Conservation (phyloP, 2,329 filamentous ascomycete genomes). For the Fusarium solani-melongenae region DNA sequence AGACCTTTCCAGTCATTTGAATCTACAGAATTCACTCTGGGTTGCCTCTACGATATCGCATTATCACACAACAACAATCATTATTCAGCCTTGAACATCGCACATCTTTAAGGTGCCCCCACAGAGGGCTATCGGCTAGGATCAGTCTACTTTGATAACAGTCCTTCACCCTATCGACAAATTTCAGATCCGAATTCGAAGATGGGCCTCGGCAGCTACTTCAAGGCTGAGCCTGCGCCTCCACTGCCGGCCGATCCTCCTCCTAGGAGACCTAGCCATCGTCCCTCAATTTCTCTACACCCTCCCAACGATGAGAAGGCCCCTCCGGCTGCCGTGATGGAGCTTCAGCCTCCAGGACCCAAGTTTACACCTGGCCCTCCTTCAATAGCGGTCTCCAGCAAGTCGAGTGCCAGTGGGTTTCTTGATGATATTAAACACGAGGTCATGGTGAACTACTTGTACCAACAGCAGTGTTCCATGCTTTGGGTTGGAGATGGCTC, state of each 20-base stretch:
- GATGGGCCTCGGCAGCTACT: conserved; percentile 73
- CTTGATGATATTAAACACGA: conserved; percentile 82
- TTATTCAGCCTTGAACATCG: not conserved
- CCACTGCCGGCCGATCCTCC: conserved; percentile 26
- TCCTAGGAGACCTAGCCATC: conserved; percentile 29
- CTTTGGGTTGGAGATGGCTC: conserved; percentile 79
- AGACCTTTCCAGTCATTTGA: conserved; percentile 21
- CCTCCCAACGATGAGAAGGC: conserved; percentile 52
- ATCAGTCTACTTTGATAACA: not conserved
- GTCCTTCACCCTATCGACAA: not conserved
- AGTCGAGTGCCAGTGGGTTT: conserved; percentile 60
- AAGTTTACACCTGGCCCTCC: conserved; percentile 62
- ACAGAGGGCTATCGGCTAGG: not conserved
- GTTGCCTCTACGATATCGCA: not conserved
- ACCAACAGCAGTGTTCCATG: conserved; percentile 80
- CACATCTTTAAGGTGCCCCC: not conserved
- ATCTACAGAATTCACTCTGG: not conserved
- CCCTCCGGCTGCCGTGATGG: conserved; percentile 52
- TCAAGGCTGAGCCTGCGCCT: conserved; percentile 59
- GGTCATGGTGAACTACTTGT: conserved; percentile 85
- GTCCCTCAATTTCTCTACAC: conserved; percentile 38
- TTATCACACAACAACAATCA: not conserved
- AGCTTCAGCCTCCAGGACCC: conserved; percentile 61
- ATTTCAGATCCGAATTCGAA: conserved; percentile 22
- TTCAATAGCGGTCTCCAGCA: conserved; percentile 62